Base-by-base conservation (phyloP, 495 filamentous ascomycete species). In the Trichoderma orchidacearum region DNA sequence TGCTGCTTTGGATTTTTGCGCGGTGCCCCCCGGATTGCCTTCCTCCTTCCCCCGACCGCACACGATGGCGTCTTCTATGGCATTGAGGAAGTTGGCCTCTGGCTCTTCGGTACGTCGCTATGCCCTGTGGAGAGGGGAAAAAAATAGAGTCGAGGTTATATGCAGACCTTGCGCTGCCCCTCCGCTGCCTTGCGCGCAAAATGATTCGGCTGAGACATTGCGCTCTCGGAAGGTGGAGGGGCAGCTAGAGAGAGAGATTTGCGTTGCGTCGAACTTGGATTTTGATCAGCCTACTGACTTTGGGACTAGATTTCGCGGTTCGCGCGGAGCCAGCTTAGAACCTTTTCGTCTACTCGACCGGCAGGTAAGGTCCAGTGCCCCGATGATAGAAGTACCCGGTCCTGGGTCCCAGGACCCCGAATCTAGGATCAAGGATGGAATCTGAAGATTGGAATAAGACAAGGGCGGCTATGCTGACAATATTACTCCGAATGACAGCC, bases 261-360 rank as follows among this genome's bases (percentile, higher is more conserved):
- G n/a, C n/a, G n/a, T n/a, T n/a, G n/a, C n/a, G n/a, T n/a, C n/a
- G n/a, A n/a, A n/a, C n/a, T n/a, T n/a, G n/a, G n/a, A n/a, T n/a
- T n/a, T n/a, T n/a, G n/a, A n/a, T n/a, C 5, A 48, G 41, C 21
- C 15, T 48, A 23, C 41, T 48, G 17, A 48, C 12, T 18, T 6
- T 27, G 21, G n/a, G 12, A 27, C 15, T 48, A 80, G 77, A 66
- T 80, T 58, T 74, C 76, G 62, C 70, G 75, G 64, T 68, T 67
- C 63, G 62, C 71, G 35, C 68, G 61, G 61, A 68, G 56, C 63
- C 79, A 86, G 66, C 76, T 76, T 61, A 82, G 90, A 66, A 73
- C 81, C 23, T 96, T 98, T 75, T 93, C 92, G 57, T 87, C 87
- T 38, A 90, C 92, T 55, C 79, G 83, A 60, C 85, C 90, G 36